Conservation (phyloP, 164 flowering plant genomes). For the Dillenia suffruticosa region DNA sequence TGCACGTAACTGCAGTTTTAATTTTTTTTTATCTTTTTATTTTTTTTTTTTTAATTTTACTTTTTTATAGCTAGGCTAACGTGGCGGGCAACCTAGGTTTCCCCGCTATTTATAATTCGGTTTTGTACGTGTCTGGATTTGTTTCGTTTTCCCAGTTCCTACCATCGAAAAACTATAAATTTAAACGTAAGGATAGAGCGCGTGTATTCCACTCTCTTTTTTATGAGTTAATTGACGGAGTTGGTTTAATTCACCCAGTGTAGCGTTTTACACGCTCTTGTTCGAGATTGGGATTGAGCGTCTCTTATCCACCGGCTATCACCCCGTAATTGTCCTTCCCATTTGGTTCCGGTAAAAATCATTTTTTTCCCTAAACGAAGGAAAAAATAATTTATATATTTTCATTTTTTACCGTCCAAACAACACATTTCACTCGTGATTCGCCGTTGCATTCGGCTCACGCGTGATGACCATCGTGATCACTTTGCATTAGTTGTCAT, state of each 20-base stretch:
- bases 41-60: constrained; percentile 7
- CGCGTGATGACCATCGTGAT: too few species aligned
- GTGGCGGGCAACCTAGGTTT: constrained; percentile 3
- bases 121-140: background rate
- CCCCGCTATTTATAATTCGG: constrained; percentile 1
- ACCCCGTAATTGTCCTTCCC: too few species aligned
- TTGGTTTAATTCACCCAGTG: background rate
- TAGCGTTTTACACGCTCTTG: too few species aligned
- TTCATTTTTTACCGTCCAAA: too few species aligned
- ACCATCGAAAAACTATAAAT: background rate
- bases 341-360: too few species aligned
- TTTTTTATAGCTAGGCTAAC: constrained; percentile 10
- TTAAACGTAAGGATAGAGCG: background rate
- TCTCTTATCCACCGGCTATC: too few species aligned
- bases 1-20: background rate
- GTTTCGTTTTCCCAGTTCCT: background rate
- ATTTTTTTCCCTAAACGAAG: too few species aligned
- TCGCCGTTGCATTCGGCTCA: too few species aligned
- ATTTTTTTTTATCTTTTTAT: background rate
- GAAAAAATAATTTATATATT: too few species aligned
- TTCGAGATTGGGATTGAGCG: too few species aligned
- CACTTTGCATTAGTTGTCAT: too few species aligned
- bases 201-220: background rate
- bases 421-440: too few species aligned
- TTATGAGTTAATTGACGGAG: background rate